These are phyloP conservation scores for Starmerella tilneyi DNA, from an alignment of 805 yeast species.

Conservation along the genomic window DNA sequence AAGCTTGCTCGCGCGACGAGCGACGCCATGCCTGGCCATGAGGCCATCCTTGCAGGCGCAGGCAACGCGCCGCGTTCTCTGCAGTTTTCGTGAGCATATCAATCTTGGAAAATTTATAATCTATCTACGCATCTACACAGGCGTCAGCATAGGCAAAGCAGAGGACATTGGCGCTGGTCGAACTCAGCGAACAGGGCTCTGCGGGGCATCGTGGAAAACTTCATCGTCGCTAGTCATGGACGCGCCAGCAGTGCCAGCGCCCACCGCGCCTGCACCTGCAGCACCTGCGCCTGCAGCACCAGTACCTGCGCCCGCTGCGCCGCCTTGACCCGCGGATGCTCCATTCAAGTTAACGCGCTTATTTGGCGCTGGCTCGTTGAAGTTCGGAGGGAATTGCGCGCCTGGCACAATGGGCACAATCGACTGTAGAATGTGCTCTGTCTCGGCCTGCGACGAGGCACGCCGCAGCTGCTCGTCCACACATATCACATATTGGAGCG, in stretches of 20 bases:
- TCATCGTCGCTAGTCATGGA: slow-evolving; percentile 14
- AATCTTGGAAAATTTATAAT: too few species aligned
- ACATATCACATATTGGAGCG: slow-evolving; percentile 54
- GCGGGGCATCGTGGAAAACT: slow-evolving; percentile 23
- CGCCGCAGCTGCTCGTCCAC: slow-evolving; percentile 40
- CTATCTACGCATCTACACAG: too few species aligned
- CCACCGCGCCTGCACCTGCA: slow-evolving; percentile 4
- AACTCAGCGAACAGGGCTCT: slow-evolving; percentile 6
- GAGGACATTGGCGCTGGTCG: too few species aligned
- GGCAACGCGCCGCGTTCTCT: not conserved
- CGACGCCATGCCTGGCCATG: slow-evolving; percentile 17
- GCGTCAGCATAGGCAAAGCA: too few species aligned
- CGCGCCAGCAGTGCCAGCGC: not conserved
- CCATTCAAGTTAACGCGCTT: slow-evolving; percentile 32
- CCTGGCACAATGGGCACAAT: slow-evolving; percentile 79
- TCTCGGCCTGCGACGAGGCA: slow-evolving; percentile 40
- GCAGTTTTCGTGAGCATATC: not conserved
- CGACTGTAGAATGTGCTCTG: slow-evolving; percentile 48
- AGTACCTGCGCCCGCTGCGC: slow-evolving; percentile 1
- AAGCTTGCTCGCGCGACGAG: slow-evolving; percentile 11
- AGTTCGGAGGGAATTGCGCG: slow-evolving; percentile 53
- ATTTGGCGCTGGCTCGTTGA: slow-evolving; percentile 56
- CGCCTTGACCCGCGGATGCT: not conserved
- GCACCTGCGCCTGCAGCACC: slow-evolving; percentile 7
- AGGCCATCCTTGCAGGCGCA: slow-evolving; percentile 17